These are phyloP conservation scores for Volvariella surrecta DNA, from an alignment of 1,284 basidiomycete genomes.

Conservation along the genomic window DNA sequence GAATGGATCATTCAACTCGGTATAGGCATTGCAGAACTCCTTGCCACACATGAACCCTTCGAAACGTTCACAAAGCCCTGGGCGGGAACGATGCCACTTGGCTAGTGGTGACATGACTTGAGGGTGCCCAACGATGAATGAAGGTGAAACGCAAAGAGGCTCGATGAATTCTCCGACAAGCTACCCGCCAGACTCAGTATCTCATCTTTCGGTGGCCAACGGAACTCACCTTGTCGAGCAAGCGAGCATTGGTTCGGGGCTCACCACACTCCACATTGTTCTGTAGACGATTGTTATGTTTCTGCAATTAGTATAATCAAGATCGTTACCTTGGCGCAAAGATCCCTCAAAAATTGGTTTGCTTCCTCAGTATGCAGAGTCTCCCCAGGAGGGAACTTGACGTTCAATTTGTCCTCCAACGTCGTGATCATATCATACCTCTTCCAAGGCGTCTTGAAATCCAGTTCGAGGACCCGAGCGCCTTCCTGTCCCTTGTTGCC, in stretches of 20 bases:
- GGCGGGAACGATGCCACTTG: constrained; percentile 90
- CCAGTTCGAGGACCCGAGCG: constrained; percentile 50
- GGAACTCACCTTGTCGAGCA: constrained; percentile 84
- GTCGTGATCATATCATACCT: constrained; percentile 97
- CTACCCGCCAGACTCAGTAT: constrained; percentile 25
- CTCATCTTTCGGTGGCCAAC: neutral
- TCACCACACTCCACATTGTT: constrained; percentile 97
- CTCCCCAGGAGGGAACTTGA: constrained; percentile 92
- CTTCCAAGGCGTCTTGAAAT: constrained; percentile 98
- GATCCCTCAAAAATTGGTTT: constrained; percentile 82
- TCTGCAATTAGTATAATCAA: neutral
- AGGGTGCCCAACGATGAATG: constrained; percentile 98
- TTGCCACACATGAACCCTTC: constrained; percentile 98
- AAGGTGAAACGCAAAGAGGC: constrained; percentile 90
- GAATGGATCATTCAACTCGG: constrained; percentile 97
- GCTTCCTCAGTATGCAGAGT: constrained; percentile 85
- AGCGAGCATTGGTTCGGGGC: constrained; percentile 90
- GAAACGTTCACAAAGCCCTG: constrained; percentile 96
- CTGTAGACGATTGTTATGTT: constrained; percentile 26
- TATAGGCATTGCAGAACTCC: constrained; percentile 98
- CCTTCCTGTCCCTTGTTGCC: constrained; percentile 80
- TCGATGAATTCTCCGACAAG: constrained; percentile 98
- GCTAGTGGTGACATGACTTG: constrained; percentile 99
- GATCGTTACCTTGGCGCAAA: constrained; percentile 68
- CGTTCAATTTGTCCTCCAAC: constrained; percentile 87